These are phyloP conservation scores for Ogataea siamensis DNA, from an alignment of 805 yeast species.

Conservation along the genomic window DNA sequence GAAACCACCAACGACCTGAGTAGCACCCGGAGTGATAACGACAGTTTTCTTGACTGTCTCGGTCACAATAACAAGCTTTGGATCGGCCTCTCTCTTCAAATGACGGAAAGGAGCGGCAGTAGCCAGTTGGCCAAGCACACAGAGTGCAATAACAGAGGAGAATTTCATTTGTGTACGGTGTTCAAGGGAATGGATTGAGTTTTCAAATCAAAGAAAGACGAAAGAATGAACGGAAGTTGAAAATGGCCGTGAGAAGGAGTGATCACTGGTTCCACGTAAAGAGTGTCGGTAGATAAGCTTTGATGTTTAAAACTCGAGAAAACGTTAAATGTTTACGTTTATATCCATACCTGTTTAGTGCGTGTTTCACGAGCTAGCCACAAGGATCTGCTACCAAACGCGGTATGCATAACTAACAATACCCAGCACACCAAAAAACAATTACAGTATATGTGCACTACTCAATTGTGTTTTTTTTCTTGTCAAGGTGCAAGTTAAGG, in stretches of 20 bases:
- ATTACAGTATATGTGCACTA: not conserved
- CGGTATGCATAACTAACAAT: conserved; percentile 3
- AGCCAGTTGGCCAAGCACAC: conserved; percentile 22
- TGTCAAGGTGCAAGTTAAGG: not conserved
- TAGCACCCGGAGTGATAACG: conserved; percentile 23
- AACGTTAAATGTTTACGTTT: conserved; percentile 6
- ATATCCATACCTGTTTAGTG: conserved; percentile 6
- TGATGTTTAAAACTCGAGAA: not conserved
- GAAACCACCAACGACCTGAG: conserved; percentile 19
- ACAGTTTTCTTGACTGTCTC: conserved; percentile 25
- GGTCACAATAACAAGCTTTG: conserved; percentile 26
- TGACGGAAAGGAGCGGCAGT: conserved; percentile 26
- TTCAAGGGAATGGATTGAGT: conserved; percentile 4
- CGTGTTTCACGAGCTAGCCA: conserved; percentile 7
- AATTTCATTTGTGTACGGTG: conserved; percentile 14
- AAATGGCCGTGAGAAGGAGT: conserved; percentile 3
- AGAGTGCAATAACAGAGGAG: conserved; percentile 19
- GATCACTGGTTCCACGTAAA: not conserved
- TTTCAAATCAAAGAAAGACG: not conserved
- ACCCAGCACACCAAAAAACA: not conserved
- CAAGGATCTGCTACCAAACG: conserved; percentile 6
- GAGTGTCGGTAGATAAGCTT: not conserved
- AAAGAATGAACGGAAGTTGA: conserved; percentile 2
- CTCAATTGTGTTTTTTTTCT: not conserved
- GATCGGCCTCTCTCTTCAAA: conserved; percentile 22